Evolutionary conservation across 176 grass and related monocot species (phyloP), one percentile per base, ranked within the genome.

Genomic region (sorghum (Sorghum bicolor)): DNA sequence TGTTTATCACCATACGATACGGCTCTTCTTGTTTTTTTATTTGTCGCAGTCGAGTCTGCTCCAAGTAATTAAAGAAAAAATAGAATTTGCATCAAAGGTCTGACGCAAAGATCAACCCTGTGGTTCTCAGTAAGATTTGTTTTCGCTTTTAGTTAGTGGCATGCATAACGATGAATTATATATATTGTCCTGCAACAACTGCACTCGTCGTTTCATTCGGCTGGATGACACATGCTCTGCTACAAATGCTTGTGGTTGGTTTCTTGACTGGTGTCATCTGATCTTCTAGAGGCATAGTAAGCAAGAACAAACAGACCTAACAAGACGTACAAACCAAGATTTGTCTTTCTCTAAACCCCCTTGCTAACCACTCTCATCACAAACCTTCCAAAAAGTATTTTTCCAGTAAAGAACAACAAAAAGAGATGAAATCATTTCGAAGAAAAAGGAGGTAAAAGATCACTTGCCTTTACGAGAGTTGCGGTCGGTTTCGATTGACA

Each of bases 321-420:
- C 77, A 67, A 66, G 40, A 40, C 85, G 77, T 86, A 9, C 77
- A 86, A 2, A 67, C 8, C 70, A 86, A 80, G 85, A 39, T 67
- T 75, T 67, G 39, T 75, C 34, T 66, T 65, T 75, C 77, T 80
- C 60, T 57, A 67, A 75, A 86, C 34, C 44, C 22, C 15, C 44
- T 43, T 58, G 44, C 85, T 86, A 86, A 86, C 85, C 77, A 86
- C 77, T 86, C 70, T 32, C 8, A 13, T 55, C 43, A 41, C 67
- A 80, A 52, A 26, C 25, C 9, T 2, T 9, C 19, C 4, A 29
- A 57, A 55, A 75, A 74, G 69, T 58, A 57, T 20, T 34, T 74
- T 22, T 25, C 31, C 68, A 31, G 68, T 74, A 86, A 73, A 74
- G 32, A 14, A 67, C 64, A 9, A 6, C 64, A 9, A 6, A n/a